phyloP scores from a whole-genome alignment of 192 early-diverging fungal genomes.

The Geranomyces michiganensis region DNA sequence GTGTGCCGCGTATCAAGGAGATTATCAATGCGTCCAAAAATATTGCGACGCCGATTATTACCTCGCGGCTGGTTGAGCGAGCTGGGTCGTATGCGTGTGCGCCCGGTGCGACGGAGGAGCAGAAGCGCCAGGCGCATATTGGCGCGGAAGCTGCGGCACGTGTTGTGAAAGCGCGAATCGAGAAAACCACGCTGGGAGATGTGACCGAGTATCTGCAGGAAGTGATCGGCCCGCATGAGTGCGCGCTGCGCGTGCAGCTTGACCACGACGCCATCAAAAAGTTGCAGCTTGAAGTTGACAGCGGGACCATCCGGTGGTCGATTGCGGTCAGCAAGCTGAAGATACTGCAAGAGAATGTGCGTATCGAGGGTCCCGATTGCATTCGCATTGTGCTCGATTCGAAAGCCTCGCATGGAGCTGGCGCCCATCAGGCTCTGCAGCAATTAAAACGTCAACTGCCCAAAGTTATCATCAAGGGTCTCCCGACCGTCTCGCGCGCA shows the following conservation, averaged over 20 bases:
- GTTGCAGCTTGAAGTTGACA: slow-evolving; percentile 85
- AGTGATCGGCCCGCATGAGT: slow-evolving; percentile 74
- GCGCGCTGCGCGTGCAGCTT: slow-evolving; percentile 79
- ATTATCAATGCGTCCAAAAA: slow-evolving; percentile 98
- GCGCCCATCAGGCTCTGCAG: slow-evolving; percentile 75
- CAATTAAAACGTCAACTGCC: slow-evolving; percentile 82
- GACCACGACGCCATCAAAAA: slow-evolving; percentile 81
- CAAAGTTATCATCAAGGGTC: slow-evolving; percentile 85
- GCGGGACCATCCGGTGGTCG: slow-evolving; percentile 75
- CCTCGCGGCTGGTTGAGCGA: slow-evolving; percentile 65
- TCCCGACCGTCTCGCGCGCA: slow-evolving; percentile 79
- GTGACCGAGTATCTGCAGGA: slow-evolving; percentile 92
- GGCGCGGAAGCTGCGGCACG: slow-evolving; percentile 75
- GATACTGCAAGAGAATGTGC: slow-evolving; percentile 64
- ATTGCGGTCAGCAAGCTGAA: slow-evolving; percentile 88
- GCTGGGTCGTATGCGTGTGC: slow-evolving; percentile 42
- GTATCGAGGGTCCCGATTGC: slow-evolving; percentile 41
- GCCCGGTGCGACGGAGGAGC: slow-evolving; percentile 22
- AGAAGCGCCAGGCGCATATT: slow-evolving; percentile 20
- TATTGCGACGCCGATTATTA: slow-evolving; percentile 94
- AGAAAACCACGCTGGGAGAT: slow-evolving; percentile 89
- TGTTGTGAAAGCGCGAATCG: slow-evolving; percentile 95
- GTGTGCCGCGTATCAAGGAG: slow-evolving; percentile 99
- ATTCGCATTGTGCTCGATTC: slow-evolving; percentile 40
- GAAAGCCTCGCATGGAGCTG: slow-evolving; percentile 50